Conservation (phyloP, 1,139 yeast genomes). For the Arxiozyma bovina region DNA sequence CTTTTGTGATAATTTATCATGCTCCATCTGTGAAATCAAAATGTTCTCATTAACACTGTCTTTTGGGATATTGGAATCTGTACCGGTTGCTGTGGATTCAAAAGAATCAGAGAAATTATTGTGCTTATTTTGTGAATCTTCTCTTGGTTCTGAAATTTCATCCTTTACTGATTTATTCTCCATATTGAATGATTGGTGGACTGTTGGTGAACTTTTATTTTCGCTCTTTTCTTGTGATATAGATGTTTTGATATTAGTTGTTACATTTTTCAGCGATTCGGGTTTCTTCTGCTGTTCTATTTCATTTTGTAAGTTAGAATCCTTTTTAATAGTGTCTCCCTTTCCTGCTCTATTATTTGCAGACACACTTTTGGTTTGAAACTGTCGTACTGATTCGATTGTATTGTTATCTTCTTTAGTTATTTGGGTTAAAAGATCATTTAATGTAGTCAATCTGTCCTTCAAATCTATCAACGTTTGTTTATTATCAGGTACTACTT, state of each 20-base stretch:
- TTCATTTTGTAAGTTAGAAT: not conserved
- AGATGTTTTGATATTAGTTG: not conserved
- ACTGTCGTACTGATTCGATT: conserved; percentile 6
- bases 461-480: conserved; percentile 38
- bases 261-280: not conserved
- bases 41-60: not conserved
- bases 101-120: not conserved
- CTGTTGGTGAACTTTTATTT: no score
- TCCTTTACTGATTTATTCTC: not conserved
- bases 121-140: not conserved
- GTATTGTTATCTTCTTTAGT: conserved; percentile 8
- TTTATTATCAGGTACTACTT: conserved; percentile 40
- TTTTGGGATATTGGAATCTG: not conserved
- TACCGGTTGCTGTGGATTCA: no score
- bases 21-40: not conserved
- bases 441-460: conserved; percentile 41
- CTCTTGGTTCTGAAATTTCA: not conserved
- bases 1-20: not conserved
- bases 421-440: conserved; percentile 42
- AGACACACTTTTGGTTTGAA: not conserved
- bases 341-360: conserved; percentile 17
- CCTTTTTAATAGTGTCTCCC: not conserved
- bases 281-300: not conserved
- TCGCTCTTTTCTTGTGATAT: no score
- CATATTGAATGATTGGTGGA: not conserved